Evolutionary conservation across 139 green algal genomes (phyloP).

Genomic region (Coccomyxa sp.): DNA sequence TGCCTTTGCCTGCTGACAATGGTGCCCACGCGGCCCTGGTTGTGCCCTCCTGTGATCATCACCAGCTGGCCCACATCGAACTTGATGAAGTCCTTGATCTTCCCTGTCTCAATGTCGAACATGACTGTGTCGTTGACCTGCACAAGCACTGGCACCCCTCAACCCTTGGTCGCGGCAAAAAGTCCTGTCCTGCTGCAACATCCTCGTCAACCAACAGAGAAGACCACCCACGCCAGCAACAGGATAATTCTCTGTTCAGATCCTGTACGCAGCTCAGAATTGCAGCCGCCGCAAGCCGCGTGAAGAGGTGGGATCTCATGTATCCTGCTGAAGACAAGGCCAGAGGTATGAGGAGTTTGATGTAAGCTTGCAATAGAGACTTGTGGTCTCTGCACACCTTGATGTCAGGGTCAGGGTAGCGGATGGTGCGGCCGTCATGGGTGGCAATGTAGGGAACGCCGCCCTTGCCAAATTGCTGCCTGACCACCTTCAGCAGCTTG

Average conservation of each 20-base stretch:
- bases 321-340: too few relatives aligned
- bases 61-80: slow-evolving; percentile 95
- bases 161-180: too few relatives aligned
- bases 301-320: too few relatives aligned
- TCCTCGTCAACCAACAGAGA: too few relatives aligned
- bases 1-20: slow-evolving; percentile 96
- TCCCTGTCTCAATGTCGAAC: slow-evolving; percentile 95
- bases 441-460: slow-evolving; percentile 91
- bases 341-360: too few relatives aligned
- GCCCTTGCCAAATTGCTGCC: slow-evolving; percentile 81
- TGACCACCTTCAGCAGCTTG: slow-evolving; percentile 95
- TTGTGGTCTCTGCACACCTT: slow-evolving; percentile 63
- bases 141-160: too few relatives aligned
- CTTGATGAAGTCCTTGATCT: slow-evolving; percentile 95
- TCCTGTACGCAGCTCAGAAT: too few relatives aligned
- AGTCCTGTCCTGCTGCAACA: too few relatives aligned
- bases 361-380: too few relatives aligned
- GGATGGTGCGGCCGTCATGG: slow-evolving; percentile 96
- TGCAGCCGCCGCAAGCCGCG: too few relatives aligned
- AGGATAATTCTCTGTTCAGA: too few relatives aligned
- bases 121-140: slow-evolving; percentile 96
- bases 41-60: slow-evolving; percentile 91
- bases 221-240: too few relatives aligned
- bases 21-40: slow-evolving; percentile 89
- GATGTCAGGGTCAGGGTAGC: slow-evolving; percentile 97